phyloP scores from a whole-genome alignment of 495 filamentous ascomycete genomes.

The Trichoderma orchidacearum region DNA sequence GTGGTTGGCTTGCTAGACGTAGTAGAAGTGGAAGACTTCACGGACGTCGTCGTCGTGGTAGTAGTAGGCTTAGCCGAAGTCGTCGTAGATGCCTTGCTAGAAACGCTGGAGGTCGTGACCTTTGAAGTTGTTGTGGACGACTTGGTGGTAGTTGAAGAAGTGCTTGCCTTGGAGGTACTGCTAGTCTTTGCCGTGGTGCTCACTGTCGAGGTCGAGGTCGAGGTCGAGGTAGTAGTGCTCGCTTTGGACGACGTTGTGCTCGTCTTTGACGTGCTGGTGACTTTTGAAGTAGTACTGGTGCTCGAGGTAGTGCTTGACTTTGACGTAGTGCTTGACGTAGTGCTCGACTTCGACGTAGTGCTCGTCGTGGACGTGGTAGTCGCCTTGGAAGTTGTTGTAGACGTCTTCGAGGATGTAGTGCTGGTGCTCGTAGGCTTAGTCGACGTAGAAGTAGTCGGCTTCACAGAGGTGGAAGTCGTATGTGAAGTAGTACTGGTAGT shows the following conservation, averaged over 20 bases:
- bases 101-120: neutral
- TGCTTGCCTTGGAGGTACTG: neutral
- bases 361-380: neutral
- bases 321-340: neutral
- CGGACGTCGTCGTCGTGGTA: no score
- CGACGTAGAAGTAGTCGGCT: neutral
- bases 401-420: neutral
- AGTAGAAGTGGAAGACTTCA: neutral
- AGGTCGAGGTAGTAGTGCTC: neutral
- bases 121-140: neutral
- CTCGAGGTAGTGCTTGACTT: neutral
- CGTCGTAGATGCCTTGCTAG: no score
- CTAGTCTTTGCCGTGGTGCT: neutral
- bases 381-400: neutral
- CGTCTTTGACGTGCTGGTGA: neutral
- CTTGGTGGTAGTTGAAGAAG: neutral
- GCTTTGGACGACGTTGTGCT: neutral
- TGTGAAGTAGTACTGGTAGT: neutral
- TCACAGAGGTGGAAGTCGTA: constrained; percentile 3
- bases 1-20: neutral
- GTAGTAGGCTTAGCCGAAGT: no score
- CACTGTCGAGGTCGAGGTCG: neutral
- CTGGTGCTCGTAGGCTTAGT: neutral
- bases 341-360: neutral
- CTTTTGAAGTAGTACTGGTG: neutral